Base-by-base conservation (phyloP, 2,329 filamentous ascomycete species). In the Diaporthe sp. region DNA sequence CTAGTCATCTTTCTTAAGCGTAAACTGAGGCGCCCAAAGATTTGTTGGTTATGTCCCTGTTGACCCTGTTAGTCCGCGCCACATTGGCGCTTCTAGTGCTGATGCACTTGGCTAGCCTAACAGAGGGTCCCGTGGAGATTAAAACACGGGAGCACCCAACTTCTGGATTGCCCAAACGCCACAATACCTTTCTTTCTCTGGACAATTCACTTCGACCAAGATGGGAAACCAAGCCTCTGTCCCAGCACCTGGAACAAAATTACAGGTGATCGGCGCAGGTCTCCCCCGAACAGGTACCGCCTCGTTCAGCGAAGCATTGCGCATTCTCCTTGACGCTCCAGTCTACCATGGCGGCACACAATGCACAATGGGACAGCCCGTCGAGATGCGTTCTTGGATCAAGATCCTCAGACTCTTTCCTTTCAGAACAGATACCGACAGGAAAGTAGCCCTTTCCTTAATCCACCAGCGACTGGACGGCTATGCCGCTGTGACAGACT, bases 401-500 rank as follows among this genome's bases (percentile, higher is more conserved):
- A 45, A 64, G 25, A 19, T 64, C 25, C 60, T 64, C 40, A 64
- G 4, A 13, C 60, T 64, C 12, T 64, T 47, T 22, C 60, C 60
- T n/a, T 64, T 64, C 25, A 47, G 25, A 22, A 38, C 17, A 15
- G 60, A 45, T 1, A 10, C 60, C 25, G 60, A 64, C 40, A 64
- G 60, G n/a, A 30, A 30, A 47, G 17, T 10, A 10, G 60, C 40
- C 25, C 60, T 45, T 30, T 45, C 40, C 33, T n/a, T 64, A 28
- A 64, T 64, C 40, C 60, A n/a, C 40, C 38, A 64, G 19, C 60
- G 60, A 10, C 60, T 64, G 25, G 60, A 64, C 28, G 80, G 83
- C 76, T 80, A 85, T 77, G 80, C 81, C 66, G 82, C 82, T 45
- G 82, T 80, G 68, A 82, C 83, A 80, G 87, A 89, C 78, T 80